These are phyloP conservation scores for Cordyceps pruinosa DNA, from an alignment of 2,329 filamentous ascomycete species.

Conservation along the genomic window DNA sequence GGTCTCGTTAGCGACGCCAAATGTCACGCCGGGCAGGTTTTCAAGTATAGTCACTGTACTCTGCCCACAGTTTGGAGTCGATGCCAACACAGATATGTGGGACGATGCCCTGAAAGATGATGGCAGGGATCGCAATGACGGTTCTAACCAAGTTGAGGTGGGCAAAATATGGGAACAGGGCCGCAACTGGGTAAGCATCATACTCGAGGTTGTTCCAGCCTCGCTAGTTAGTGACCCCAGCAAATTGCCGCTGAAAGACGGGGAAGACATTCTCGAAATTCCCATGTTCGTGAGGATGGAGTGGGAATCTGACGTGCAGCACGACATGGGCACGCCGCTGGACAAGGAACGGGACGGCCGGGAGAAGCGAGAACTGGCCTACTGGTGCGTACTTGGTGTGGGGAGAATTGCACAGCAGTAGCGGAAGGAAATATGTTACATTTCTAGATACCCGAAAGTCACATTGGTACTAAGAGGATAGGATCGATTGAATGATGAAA, in stretches of 20 bases:
- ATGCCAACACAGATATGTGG: constrained; percentile 80
- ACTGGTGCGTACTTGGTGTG: constrained; percentile 89
- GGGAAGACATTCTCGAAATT: constrained; percentile 71
- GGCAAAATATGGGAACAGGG: constrained; percentile 96
- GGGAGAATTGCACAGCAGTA: constrained; percentile 62
- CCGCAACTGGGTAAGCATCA: constrained; percentile 89
- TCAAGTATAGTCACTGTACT: constrained; percentile 79
- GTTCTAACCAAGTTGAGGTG: constrained; percentile 58
- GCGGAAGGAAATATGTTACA: constrained; percentile 10
- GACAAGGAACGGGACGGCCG: constrained; percentile 53
- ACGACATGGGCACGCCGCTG: constrained; percentile 52
- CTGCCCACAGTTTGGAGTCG: constrained; percentile 90
- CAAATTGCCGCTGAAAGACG: constrained; percentile 44
- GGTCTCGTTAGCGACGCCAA: constrained; percentile 79
- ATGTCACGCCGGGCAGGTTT: constrained; percentile 69
- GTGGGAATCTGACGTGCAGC: constrained; percentile 69
- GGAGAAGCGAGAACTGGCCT: constrained; percentile 83
- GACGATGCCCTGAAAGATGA: constrained; percentile 75
- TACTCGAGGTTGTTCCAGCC: constrained; percentile 77
- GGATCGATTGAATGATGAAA: background rate
- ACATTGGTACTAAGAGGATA: constrained; percentile 11
- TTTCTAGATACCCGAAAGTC: constrained; percentile 34
- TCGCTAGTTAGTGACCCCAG: constrained; percentile 40
- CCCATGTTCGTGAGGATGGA: constrained; percentile 89
- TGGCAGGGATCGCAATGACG: constrained; percentile 32